These are phyloP conservation scores for Colletotrichum abscissum DNA, from an alignment of 2,329 filamentous ascomycete genomes.

Conservation along the genomic window DNA sequence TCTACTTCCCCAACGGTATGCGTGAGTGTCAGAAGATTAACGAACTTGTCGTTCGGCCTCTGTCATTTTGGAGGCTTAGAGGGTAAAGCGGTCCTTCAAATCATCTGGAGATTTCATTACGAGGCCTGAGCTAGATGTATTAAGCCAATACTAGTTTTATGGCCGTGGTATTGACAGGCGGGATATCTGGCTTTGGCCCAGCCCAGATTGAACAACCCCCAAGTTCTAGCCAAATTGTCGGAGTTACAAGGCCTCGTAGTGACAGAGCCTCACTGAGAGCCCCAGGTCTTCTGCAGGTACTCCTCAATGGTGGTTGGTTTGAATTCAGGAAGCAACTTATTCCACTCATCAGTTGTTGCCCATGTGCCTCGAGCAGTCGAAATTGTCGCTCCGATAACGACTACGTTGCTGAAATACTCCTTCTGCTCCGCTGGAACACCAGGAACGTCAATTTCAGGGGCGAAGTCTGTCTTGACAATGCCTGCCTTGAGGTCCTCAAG, in stretches of 20 bases:
- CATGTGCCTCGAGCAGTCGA: conserved; percentile 37
- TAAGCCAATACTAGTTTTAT: no score
- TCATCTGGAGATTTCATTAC: no score
- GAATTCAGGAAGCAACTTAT: conserved; percentile 48
- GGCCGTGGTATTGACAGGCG: no score
- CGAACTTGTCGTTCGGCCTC: no score
- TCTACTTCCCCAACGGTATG: no score
- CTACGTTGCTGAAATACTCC: conserved; percentile 37
- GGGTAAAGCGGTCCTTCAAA: no score
- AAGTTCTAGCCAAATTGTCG: background rate
- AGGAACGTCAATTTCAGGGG: conserved; percentile 41
- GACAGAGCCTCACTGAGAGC: background rate
- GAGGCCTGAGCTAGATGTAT: no score
- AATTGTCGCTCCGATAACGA: conserved; percentile 41
- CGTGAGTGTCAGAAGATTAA: no score
- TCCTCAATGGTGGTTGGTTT: conserved; percentile 44
- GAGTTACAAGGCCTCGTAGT: no score
- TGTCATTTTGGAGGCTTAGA: no score
- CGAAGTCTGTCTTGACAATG: conserved; percentile 40
- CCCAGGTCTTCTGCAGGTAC: conserved; percentile 43
- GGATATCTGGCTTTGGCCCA: no score
- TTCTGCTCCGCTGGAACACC: conserved; percentile 42
- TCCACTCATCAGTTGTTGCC: conserved; percentile 48
- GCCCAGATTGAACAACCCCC: background rate
- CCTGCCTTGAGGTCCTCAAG: conserved; percentile 45